Base-by-base conservation (phyloP, 1,139 yeast species). In the Yamadazyma diospyri region DNA sequence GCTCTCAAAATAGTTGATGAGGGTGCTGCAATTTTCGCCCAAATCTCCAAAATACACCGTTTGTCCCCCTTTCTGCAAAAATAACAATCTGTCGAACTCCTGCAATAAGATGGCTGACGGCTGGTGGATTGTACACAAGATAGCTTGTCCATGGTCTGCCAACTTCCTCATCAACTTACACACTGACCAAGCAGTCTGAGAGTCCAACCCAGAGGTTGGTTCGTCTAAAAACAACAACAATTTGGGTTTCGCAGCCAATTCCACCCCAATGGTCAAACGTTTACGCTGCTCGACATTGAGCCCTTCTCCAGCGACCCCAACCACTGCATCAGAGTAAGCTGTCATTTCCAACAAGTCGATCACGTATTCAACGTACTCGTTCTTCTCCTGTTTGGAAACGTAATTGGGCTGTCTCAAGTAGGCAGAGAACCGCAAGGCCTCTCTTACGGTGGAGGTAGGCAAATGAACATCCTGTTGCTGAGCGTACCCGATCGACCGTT, bases 141-240 rank as follows among this genome's bases (percentile, higher is more conserved):
- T 79, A 30, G 94, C 92, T 59, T 84, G 94, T 25, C 94, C 94
- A 46, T 78, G 78, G 51, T 77, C 69, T 19, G 92, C 85, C 38
- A 84, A 68, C 57, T 79, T 81, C 60, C 86, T 76, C 79, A 84
- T 76, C 59, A 85, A 68, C 52, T 81, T 77, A 61, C 88, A 80
- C 47, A 83, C 77, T 23, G 94, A 78, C 94, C 94, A 84, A 14
- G 95, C 94, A 36, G 95, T 82, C 59, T 86, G 95, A 16, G 95
- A 85, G 55, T 87, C 95, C 45, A 87, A 69, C 51, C 96, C 96
- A 5, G 95, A 86, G 15, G 96, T 87, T 7, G 96, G 96, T 56
- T 87, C 96, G 61, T 87, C 96, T 51, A 87, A 70, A 60, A 87
- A 87, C 36, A 87, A 64, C 40, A 87, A 64, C 37, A 87, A 66